Evolutionary conservation across 495 filamentous ascomycete genomes (phyloP).

Genomic region (Halenospora varia): DNA sequence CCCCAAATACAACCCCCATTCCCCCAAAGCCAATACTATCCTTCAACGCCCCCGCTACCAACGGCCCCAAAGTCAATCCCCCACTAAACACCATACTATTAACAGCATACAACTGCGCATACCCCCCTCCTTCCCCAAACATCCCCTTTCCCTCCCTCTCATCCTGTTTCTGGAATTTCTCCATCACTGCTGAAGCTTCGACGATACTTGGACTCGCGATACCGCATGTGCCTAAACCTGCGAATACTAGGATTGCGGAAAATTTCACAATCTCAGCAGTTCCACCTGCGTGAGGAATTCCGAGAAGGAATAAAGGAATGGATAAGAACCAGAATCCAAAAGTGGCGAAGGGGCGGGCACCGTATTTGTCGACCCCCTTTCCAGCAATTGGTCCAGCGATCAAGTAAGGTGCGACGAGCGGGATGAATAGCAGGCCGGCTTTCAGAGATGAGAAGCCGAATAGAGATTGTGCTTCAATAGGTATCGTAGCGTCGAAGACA

Average conservation of each 20-base stretch:
- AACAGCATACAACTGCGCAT: constrained; percentile 49
- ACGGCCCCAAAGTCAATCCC: constrained; percentile 48
- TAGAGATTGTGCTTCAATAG: constrained; percentile 44
- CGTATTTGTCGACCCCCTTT: constrained; percentile 45
- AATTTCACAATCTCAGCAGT: no score
- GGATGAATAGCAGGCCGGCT: constrained; percentile 57
- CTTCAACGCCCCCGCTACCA: constrained; percentile 43
- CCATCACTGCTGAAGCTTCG: no score
- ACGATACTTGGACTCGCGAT: no score
- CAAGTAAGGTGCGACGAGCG: constrained; percentile 29
- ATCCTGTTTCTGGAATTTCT: neutral
- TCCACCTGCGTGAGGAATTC: no score
- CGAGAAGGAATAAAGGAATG: no score
- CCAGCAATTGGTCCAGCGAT: constrained; percentile 48
- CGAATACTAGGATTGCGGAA: no score
- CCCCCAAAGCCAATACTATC: constrained; percentile 49
- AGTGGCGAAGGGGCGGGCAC: constrained; percentile 44
- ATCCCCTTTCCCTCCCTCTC: constrained; percentile 13
- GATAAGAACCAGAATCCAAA: no score
- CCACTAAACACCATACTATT: constrained; percentile 36
- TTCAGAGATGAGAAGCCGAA: constrained; percentile 53
- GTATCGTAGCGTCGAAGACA: constrained; percentile 53
- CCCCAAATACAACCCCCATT: no score
- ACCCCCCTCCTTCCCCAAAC: constrained; percentile 41
- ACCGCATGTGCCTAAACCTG: no score